phyloP scores from a whole-genome alignment of 805 yeast genomes.

The Kazachstania martiniae region DNA sequence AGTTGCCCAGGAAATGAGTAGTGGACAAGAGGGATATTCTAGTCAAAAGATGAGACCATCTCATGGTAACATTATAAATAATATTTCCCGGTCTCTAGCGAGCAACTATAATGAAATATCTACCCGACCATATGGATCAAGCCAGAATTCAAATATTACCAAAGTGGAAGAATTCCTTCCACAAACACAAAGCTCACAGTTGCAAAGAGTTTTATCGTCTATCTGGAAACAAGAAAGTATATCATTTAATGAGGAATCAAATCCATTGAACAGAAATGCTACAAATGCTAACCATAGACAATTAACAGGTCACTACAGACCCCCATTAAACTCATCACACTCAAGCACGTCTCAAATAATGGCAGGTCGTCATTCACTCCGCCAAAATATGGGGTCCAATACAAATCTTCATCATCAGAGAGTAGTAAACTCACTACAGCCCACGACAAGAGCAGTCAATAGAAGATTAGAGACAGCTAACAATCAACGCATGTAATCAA shows the following conservation, averaged over 20 bases:
- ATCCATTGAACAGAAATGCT: conserved; percentile 13
- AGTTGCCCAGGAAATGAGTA: conserved; percentile 2
- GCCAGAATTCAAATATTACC: conserved; percentile 1
- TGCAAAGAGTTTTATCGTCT: conserved; percentile 16
- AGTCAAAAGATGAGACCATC: not conserved
- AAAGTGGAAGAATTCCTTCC: conserved; percentile 13
- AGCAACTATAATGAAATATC: conserved; percentile 2
- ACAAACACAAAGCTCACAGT: conserved; percentile 11
- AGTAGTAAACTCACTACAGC: conserved; percentile 24
- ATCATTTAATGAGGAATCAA: conserved; percentile 16
- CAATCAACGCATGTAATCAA: conserved; percentile 6
- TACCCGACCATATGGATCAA: conserved; percentile 3
- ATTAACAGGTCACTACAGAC: not conserved
- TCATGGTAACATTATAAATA: too few species aligned
- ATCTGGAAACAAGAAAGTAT: conserved; percentile 26
- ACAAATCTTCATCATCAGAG: conserved; percentile 19
- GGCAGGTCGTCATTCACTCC: conserved; percentile 3
- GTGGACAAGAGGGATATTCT: not conserved
- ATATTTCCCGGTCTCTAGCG: not conserved
- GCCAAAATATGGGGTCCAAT: conserved; percentile 9
- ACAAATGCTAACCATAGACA: conserved; percentile 2
- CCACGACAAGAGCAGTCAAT: conserved; percentile 34
- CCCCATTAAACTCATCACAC: not conserved
- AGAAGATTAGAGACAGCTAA: conserved; percentile 22
- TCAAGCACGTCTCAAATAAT: not conserved